These are phyloP conservation scores for Penicillium aurantiogriseum DNA, from an alignment of 2,329 filamentous ascomycete genomes.

Conservation along the genomic window DNA sequence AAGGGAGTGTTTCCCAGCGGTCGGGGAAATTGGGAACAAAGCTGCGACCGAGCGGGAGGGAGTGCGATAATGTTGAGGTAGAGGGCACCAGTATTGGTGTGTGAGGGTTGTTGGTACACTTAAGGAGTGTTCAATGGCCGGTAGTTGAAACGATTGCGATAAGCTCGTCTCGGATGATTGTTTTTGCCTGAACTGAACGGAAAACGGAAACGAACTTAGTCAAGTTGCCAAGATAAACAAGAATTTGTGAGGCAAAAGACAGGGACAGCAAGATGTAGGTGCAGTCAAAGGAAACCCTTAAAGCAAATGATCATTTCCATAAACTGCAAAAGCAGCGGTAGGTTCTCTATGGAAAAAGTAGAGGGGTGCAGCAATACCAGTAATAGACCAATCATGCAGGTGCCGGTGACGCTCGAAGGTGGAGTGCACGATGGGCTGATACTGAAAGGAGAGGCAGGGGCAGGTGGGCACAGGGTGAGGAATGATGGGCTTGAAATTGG, in stretches of 20 bases:
- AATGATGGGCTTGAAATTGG: slow-evolving; percentile 18
- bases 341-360: slow-evolving; percentile 19
- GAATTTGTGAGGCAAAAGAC: slow-evolving; percentile 4
- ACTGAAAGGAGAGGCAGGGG: slow-evolving; percentile 21
- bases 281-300: slow-evolving; percentile 1
- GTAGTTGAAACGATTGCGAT: slow-evolving; percentile 17
- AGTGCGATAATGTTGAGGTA: slow-evolving; percentile 2
- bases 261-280: slow-evolving; percentile 9
- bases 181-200: slow-evolving; percentile 14
- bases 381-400: slow-evolving; percentile 32
- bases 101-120: slow-evolving; percentile 7
- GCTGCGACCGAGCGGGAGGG: slow-evolving; percentile 6
- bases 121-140: slow-evolving; percentile 8
- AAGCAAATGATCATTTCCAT: slow-evolving; percentile 7
- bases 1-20: slow-evolving; percentile 40
- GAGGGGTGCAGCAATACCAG: slow-evolving; percentile 15
- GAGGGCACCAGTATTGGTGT: slow-evolving; percentile 8
- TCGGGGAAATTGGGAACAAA: slow-evolving; percentile 31
- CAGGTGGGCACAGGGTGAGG: slow-evolving; percentile 16
- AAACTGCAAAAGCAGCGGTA: slow-evolving; percentile 11
- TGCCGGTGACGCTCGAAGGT: slow-evolving; percentile 26
- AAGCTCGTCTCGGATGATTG: slow-evolving; percentile 23
- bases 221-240: slow-evolving; percentile 14
- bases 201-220: slow-evolving; percentile 14
- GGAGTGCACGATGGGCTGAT: slow-evolving; percentile 33